Base-by-base conservation (phyloP, 192 early-diverging fungal species). In the Diversispora epigaea region DNA sequence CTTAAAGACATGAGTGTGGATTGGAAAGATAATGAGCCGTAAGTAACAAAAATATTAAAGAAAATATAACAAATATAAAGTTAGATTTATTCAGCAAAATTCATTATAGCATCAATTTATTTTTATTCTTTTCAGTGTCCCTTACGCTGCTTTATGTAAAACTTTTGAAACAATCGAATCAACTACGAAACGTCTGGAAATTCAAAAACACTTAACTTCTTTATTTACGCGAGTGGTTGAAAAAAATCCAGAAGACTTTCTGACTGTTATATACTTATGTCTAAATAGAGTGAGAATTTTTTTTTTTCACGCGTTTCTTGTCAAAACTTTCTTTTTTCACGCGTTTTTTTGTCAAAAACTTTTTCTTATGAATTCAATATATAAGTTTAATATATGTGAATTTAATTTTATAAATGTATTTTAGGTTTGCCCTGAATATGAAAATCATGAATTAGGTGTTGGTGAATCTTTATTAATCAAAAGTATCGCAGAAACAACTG, bases 401-500 rank as follows among this genome's bases (percentile, higher is more conserved):
- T 32, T 32, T 32, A 32, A 32, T 32, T 32, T 32, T 32, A 32
- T 32, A 32, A n/a, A 32, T 50, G 14, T 14, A 21, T 17, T 19
- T 6, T 73, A 95, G 92, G 80, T 91, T 77, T 87, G 92, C 72
- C 96, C 98, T 0, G 96, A 99, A 73, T 94, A 97, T 78, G 95
- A 98, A 82, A 94, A 93, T 39, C 84, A 96, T 32, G 98, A 99
- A 82, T 83, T 99, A 25, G 97, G 97, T 6, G 91, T 99, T 68
- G 98, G 98, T 44, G 96, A 98, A 76, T 91, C 92, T 19, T 84
- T 96, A 6, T 79, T 99, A 44, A 91, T 97, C 75, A 98, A 98
- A 77, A 93, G 95, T 10, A 93, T 99, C 77, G 96, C 93, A 3
- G 79, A 92, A 57, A 91, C 93, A 2, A 98, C 98, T 0, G 96